A percentile compares a stretch with the other conserved stretches of the same genome.
Conservation (phyloP, 805 yeast species). For the Kregervanrija fluxuum region DNA sequence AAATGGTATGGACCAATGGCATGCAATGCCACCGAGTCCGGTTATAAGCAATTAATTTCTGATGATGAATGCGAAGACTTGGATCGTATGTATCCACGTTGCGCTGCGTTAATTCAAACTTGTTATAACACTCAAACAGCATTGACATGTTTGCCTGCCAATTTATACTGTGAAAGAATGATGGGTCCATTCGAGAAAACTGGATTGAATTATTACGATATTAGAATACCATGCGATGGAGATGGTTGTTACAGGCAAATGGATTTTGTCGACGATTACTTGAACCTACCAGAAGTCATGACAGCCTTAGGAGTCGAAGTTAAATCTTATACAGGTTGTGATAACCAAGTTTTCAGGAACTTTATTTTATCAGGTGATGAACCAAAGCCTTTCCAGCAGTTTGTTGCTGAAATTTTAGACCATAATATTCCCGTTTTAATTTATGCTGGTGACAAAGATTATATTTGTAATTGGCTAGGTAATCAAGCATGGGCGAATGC, state of each 20-base stretch:
- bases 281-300: constrained; percentile 72
- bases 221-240: constrained; percentile 66
- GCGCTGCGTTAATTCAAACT: constrained; percentile 63
- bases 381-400: constrained; percentile 81
- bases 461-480: constrained; percentile 95
- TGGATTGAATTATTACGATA: constrained; percentile 88
- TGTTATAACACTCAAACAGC: constrained; percentile 73
- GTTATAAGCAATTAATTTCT: constrained; percentile 62
- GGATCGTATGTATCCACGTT: constrained; percentile 64
- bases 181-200: constrained; percentile 77
- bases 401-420: constrained; percentile 66
- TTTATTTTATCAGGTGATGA: constrained; percentile 86
- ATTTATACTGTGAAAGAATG: constrained; percentile 81
- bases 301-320: constrained; percentile 88
- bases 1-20: constrained; percentile 87
- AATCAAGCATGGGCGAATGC: constrained; percentile 79
- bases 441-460: constrained; percentile 95
- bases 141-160: constrained; percentile 87
- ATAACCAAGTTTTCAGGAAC: constrained; percentile 68
- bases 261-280: constrained; percentile 66
- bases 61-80: constrained; percentile 76
- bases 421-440: constrained; percentile 72
- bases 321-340: constrained; percentile 67
- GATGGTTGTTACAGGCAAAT: constrained; percentile 75
- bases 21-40: constrained; percentile 72